Evolutionary conservation across 139 green algal species (phyloP), one percentile per base, ranked within the genome.

Genomic region (Chlamydomonas sp.): DNA sequence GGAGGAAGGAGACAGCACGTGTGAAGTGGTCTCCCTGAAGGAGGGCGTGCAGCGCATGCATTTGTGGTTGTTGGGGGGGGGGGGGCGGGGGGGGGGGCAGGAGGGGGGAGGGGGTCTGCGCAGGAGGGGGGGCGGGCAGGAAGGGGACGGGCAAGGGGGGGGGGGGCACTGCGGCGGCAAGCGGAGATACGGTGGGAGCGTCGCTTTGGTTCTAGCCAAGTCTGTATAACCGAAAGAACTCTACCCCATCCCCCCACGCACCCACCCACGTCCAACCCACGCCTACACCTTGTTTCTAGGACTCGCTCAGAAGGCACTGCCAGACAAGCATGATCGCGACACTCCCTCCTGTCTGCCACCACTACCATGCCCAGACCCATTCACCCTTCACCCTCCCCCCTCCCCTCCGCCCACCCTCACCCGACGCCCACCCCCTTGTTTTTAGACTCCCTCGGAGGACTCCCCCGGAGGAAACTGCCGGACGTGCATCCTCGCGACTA

Each of bases 291-390:
- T 20, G 48, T n/a, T n/a, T n/a, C n/a, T n/a, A 77, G 38, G 65
- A 73, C 59, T 78, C 73, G 4, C 43, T 74, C 2, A 58, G 69
- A 2, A 50, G 69, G 20, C 62, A 68, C 31, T 68, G 58, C 62
- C 36, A 54, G 34, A 85, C 81, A 16, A 72, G 67, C 35, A 78
- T 87, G 35, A 74, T 87, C 4, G 74, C 75, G 20, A 83, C 75
- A 4, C 43, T 87, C n/a, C 78, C 69, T n/a, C 3, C 73, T 75
- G 8, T 65, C 47, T 26, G 65, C 63, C 8, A 38, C 65, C 26
- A 70, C 73, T 54, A 26, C 43, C 43, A 54, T 20, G 20, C 43
- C 43, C 43, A 13, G 20, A 26, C 20, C 43, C 43, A 13, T 20
- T 26, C 43, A 54, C 43, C 43, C 43, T 54, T 3, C 38, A 84